Conservation (phyloP, 768 basidiomycete species). For the Mycena rosella region DNA sequence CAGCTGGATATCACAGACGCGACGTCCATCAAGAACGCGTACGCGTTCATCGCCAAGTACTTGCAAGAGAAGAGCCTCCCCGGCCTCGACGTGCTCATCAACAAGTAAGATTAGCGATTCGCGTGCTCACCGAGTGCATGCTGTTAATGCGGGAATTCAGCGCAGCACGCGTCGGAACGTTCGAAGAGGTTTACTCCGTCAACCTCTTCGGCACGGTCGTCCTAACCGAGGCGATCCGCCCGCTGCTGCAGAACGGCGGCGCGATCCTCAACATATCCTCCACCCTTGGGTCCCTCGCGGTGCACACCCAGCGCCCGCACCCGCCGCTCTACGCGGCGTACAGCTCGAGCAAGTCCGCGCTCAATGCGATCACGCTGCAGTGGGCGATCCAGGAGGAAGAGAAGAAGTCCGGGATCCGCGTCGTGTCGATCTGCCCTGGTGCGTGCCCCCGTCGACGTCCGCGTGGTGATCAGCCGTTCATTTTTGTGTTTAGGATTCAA, state of each 20-base stretch:
- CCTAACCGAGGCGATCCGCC: conserved; percentile 15
- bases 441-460: too few species aligned
- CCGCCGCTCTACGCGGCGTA: conserved; percentile 3
- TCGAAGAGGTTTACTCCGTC: background rate
- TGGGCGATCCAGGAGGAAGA: too few species aligned
- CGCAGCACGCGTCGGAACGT: background rate
- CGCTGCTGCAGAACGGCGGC: conserved; percentile 13
- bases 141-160: background rate
- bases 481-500: too few species aligned
- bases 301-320: background rate
- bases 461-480: too few species aligned
- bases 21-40: conserved; percentile 18
- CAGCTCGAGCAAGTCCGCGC: conserved; percentile 25
- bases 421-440: too few species aligned
- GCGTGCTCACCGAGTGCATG: too few species aligned
- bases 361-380: conserved; percentile 29
- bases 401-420: too few species aligned
- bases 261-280: conserved; percentile 29
- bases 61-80: background rate
- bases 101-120: conserved; percentile 11
- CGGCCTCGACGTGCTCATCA: conserved; percentile 24
- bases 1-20: conserved; percentile 28
- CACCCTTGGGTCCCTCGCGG: conserved; percentile 4
- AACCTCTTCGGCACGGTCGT: conserved; percentile 30
- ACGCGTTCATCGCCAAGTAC: background rate